Conservation (phyloP, 176 grass and related monocot species). For the Neostapfia colusana region DNA sequence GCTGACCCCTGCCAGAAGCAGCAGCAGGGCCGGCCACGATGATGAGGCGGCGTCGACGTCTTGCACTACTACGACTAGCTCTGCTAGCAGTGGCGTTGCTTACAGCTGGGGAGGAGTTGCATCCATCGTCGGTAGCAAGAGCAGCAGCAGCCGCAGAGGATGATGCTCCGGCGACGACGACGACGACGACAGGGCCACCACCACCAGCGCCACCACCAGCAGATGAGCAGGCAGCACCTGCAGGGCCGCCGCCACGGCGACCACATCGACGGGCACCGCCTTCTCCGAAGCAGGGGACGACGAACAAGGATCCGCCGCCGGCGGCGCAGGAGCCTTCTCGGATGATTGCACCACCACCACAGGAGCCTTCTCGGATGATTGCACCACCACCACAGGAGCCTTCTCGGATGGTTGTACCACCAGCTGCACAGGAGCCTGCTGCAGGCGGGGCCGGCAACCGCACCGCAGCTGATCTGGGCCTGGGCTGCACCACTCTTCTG, state of each 20-base stretch:
- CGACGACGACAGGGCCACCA: not conserved
- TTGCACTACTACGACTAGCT: slow-evolving; percentile 4
- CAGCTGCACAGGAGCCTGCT: slow-evolving; percentile 29
- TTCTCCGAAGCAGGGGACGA: not conserved
- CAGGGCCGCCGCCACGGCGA: not conserved
- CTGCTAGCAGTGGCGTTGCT: slow-evolving; percentile 18
- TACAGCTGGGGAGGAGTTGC: slow-evolving; percentile 19
- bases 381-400: slow-evolving; percentile 13
- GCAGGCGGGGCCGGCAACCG: not conserved
- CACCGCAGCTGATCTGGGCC: not conserved
- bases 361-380: not conserved
- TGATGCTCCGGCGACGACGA: not conserved
- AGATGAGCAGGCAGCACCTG: slow-evolving; percentile 21
- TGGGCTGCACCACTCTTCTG: slow-evolving; percentile 41
- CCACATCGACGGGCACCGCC: not conserved
- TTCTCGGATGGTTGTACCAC: not conserved
- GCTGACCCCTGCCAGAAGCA: not conserved
- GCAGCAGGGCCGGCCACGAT: no score
- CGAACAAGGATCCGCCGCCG: slow-evolving; percentile 7
- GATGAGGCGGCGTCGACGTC: not conserved
- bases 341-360: slow-evolving; percentile 38
- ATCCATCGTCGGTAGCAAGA: not conserved
- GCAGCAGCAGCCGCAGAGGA: not conserved
- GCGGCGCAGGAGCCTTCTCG: no score
- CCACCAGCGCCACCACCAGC: not conserved